Evolutionary conservation across 345 rosid genomes (phyloP).

Genomic region (Corchorus capsularis): DNA sequence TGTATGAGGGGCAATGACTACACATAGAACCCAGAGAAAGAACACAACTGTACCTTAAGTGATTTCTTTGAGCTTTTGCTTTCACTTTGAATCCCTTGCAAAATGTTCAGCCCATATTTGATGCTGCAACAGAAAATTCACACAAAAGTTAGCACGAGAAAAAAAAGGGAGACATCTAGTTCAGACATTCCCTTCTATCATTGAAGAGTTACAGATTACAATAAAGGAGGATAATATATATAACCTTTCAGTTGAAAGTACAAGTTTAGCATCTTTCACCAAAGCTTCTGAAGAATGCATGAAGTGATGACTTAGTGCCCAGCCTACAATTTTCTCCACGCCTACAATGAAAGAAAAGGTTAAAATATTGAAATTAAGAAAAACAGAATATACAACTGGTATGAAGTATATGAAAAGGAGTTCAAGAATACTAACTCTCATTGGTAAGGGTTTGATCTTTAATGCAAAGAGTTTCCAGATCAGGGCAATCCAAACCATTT

Average conservation of each 20-base stretch:
- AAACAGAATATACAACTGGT: too few species aligned
- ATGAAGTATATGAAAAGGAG: not conserved
- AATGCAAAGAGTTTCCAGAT: slow-evolving; percentile 67
- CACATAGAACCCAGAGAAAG: not conserved
- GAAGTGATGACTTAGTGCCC: slow-evolving; percentile 83
- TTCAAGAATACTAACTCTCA: slow-evolving; percentile 59
- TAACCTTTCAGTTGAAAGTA: slow-evolving; percentile 79
- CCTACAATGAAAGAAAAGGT: slow-evolving; percentile 39
- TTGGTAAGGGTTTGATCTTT: slow-evolving; percentile 82
- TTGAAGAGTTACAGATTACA: slow-evolving; percentile 35
- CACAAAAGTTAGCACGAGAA: not conserved
- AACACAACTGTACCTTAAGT: slow-evolving; percentile 56
- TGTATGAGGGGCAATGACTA: not conserved
- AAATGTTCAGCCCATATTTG: slow-evolving; percentile 64
- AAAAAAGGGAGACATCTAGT: not conserved
- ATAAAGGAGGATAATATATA: not conserved
- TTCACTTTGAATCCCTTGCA: slow-evolving; percentile 68
- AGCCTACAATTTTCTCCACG: slow-evolving; percentile 93
- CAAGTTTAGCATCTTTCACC: slow-evolving; percentile 62
- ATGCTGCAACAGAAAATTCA: slow-evolving; percentile 53
- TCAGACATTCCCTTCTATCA: slow-evolving; percentile 34
- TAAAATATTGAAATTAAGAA: not conserved
- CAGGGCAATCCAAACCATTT: slow-evolving; percentile 75
- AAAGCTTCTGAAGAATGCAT: slow-evolving; percentile 69
- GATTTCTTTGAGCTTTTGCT: slow-evolving; percentile 78